Base-by-base conservation (phyloP, 331 rosid species). In the Malus hybrid region DNA sequence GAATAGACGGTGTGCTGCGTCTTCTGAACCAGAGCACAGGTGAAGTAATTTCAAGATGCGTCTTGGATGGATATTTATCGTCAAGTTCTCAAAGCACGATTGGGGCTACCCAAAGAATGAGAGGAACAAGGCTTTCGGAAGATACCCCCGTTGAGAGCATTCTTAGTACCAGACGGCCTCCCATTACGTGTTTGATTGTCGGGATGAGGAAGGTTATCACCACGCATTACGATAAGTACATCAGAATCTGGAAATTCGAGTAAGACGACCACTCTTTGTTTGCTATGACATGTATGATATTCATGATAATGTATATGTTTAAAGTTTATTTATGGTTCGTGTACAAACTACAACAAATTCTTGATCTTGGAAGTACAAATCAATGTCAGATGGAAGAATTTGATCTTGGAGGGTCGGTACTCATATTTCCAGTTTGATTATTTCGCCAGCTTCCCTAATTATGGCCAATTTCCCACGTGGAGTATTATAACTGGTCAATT, bases 131-230 rank as follows among this genome's bases (percentile, higher is more conserved):
- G 76, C 80, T 92, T 70, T 78, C 83, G 0, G 75, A 83, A 62
- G 86, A 84, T 52, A 50, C 78, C 55, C 48, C 39, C 48, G 79
- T 92, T 44, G 96, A 90, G 63, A 19, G 1, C 48, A 80, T 89
- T 81, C 86, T 85, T 11, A 73, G 4, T 67, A 76, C 63, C 57
- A 19, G 2, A 76, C 85, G 93, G 48, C 93, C 92, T 76, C 84
- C 90, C 32, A 90, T 94, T 61, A 87, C 89, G 14, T 86, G 93
- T 88, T 70, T 94, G 73, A 93, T 89, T 4, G 92, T 94, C 44
- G 92, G 99, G 80, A 94, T 89, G 97, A 85, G 90, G 78, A 91
- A 90, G 71, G 78, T 94, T 70, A 93, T 90, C 82, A 90, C 97
- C 70, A 74, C 93, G 44, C 98, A 91, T 79, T 81, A 79, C 36